phyloP scores from a whole-genome alignment of 352 stramenopile genomes.

The Phytophthora pini region DNA sequence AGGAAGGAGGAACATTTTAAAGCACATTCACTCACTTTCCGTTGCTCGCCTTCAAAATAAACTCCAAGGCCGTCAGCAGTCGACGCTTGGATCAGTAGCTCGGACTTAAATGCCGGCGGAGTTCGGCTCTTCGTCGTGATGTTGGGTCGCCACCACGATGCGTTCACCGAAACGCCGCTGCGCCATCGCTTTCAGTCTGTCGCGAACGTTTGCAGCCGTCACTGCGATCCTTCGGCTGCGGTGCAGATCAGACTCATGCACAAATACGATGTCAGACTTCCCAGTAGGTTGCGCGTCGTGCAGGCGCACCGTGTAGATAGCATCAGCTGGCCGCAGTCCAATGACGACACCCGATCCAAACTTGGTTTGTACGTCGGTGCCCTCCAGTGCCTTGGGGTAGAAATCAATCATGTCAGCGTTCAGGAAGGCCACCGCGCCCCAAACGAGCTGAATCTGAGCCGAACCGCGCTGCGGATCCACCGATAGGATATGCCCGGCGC shows the following conservation, averaged over 20 bases:
- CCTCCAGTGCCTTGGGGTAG: constrained; percentile 76
- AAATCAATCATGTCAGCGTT: constrained; percentile 66
- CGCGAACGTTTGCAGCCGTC: constrained; percentile 62
- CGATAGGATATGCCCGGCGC: constrained; percentile 61
- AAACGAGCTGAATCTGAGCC: constrained; percentile 72
- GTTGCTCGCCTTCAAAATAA: constrained; percentile 36
- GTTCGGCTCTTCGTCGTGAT: constrained; percentile 54
- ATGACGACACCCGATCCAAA: constrained; percentile 74
- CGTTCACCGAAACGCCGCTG: constrained; percentile 49
- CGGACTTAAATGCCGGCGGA: constrained; percentile 58
- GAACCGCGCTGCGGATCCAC: constrained; percentile 56
- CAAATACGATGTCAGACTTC: constrained; percentile 73
- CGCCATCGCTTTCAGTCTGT: constrained; percentile 54
- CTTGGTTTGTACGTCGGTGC: constrained; percentile 81
- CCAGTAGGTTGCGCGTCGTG: constrained; percentile 45
- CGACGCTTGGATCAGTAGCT: not conserved
- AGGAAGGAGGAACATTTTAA: constrained; percentile 1
- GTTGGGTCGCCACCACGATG: constrained; percentile 43
- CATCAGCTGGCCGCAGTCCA: constrained; percentile 64
- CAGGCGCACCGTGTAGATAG: constrained; percentile 83
- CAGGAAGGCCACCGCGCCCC: constrained; percentile 64
- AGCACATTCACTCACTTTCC: constrained; percentile 16
- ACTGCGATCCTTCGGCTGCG: constrained; percentile 47
- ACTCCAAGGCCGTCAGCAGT: constrained; percentile 13
- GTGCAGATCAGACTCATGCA: constrained; percentile 73